Evolutionary conservation across 1,284 basidiomycete species (phyloP).

Genomic region (Cutaneotrichosporon mucoides): DNA sequence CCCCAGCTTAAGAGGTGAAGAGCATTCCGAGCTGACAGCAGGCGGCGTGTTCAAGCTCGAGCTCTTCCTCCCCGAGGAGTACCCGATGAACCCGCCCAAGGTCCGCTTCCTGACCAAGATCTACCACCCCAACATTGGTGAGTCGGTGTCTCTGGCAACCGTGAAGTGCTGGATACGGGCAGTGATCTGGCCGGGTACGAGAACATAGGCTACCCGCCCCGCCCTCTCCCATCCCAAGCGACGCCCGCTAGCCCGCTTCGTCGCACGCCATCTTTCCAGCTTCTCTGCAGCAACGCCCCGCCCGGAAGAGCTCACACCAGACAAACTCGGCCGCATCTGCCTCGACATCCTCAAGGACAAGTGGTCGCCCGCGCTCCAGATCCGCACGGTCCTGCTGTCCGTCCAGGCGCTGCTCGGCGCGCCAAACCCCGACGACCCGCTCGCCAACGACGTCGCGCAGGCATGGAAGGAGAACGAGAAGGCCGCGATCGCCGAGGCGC

Average conservation of each 20-base stretch:
- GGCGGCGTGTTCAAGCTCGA: constrained; percentile 93
- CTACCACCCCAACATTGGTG: constrained; percentile 99
- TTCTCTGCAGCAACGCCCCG: too few species aligned
- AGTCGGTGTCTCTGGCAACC: constrained; percentile 18
- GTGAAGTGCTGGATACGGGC: not conserved
- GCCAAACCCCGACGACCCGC: constrained; percentile 98
- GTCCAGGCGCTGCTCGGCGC: constrained; percentile 92
- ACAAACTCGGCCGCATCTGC: constrained; percentile 97
- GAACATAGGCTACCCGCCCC: too few species aligned
- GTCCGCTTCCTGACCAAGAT: constrained; percentile 99
- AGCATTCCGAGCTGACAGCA: constrained; percentile 38
- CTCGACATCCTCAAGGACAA: constrained; percentile 99
- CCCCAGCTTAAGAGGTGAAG: too few species aligned
- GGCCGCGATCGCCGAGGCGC: constrained; percentile 81
- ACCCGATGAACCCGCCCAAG: constrained; percentile 98
- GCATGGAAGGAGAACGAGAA: constrained; percentile 98
- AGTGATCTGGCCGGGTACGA: not conserved
- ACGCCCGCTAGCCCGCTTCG: too few species aligned
- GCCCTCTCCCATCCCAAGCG: too few species aligned
- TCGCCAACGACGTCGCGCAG: constrained; percentile 85
- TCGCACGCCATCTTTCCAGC: too few species aligned
- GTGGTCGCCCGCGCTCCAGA: constrained; percentile 98
- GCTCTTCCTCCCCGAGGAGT: constrained; percentile 96
- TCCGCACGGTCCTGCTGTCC: constrained; percentile 93
- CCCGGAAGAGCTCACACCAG: constrained; percentile 50